Evolutionary conservation across 2,329 filamentous ascomycete species (phyloP), one percentile per base, ranked within the genome.

Genomic region (Epichloe amarillans): DNA sequence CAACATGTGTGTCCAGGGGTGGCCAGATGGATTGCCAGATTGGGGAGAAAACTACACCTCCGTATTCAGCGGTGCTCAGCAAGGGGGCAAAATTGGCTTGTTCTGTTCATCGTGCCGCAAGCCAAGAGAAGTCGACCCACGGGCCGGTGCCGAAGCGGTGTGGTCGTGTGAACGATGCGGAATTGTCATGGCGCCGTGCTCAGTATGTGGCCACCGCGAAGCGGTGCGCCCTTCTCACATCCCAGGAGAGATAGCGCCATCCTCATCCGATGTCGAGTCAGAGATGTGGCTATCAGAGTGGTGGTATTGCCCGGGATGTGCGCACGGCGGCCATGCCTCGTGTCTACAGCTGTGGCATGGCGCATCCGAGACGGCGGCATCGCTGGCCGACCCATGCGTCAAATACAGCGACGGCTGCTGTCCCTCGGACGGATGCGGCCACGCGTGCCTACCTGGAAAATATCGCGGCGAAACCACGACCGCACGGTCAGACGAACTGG

Each of bases 301-400:
- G 80, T 83, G 77, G 77, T 79, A 78, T 57, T 84, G 80, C 52
- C 74, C 76, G 1, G 76, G 75, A 12, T 84, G 80, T 57, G 72
- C 72, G 1, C 80, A 84, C 56, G 80, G 80, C 30, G 80, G 80
- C 0, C 80, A 84, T 61, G 71, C 75, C 0, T 72, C 73, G 0
- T 84, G 80, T 52, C 68, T 84, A 1, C 71, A 75, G 50, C 69
- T 69, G 2, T 84, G 80, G 80, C 80, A 83, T 61, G 69, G 69
- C 0, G 59, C 69, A 2, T 58, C 57, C 35, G 56, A 65, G 11
- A 19, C 51, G 36, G 56, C 57, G 36, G 56, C 57, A 17, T 56
- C 60, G 30, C 52, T 52, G 8, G 33, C 55, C 4, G 53, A 54
- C 4, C 54, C 55, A 1, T 55, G 61, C 0, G 54, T 57, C 33